Conservation (phyloP, 768 basidiomycete genomes). For the Cyclocybe cylindracea region DNA sequence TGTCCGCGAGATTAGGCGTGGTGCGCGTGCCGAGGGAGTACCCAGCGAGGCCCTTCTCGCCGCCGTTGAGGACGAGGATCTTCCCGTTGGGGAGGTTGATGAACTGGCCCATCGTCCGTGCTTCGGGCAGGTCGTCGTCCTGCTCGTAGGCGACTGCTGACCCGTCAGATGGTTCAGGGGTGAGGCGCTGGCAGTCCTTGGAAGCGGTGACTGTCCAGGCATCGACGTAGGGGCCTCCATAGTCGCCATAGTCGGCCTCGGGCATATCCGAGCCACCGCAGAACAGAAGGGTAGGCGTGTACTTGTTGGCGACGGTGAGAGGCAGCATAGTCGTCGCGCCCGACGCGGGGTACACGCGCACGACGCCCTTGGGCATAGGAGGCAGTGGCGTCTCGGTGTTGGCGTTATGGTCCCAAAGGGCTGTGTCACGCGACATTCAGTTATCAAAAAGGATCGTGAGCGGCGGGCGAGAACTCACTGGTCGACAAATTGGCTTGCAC, state of each 20-base stretch:
- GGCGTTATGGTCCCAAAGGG: constrained; percentile 34
- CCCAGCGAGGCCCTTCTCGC: constrained; percentile 85
- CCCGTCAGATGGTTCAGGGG: constrained; percentile 79
- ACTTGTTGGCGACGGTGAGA: constrained; percentile 87
- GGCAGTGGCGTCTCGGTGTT: constrained; percentile 68
- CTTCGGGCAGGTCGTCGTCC: constrained; percentile 76
- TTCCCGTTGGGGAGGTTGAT: constrained; percentile 79
- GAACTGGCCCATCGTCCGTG: constrained; percentile 94
- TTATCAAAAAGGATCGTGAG: background rate
- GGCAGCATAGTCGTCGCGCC: constrained; percentile 91
- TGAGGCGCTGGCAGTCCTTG: constrained; percentile 77
- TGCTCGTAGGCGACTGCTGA: constrained; percentile 58
- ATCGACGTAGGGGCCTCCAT: constrained; percentile 68
- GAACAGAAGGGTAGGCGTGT: constrained; percentile 81
- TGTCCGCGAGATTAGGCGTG: constrained; percentile 41
- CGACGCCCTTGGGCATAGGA: constrained; percentile 71
- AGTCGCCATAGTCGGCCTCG: constrained; percentile 72
- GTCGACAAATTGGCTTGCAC: constrained; percentile 83
- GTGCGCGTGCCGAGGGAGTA: constrained; percentile 64
- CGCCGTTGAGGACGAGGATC: constrained; percentile 84
- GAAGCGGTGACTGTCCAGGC: constrained; percentile 74
- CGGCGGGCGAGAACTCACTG: constrained; percentile 42
- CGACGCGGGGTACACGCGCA: constrained; percentile 87
- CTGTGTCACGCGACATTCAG: constrained; percentile 8
- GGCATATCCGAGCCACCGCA: constrained; percentile 89